Conservation (phyloP, 2,329 filamentous ascomycete species). For the Aspergillus terreus region DNA sequence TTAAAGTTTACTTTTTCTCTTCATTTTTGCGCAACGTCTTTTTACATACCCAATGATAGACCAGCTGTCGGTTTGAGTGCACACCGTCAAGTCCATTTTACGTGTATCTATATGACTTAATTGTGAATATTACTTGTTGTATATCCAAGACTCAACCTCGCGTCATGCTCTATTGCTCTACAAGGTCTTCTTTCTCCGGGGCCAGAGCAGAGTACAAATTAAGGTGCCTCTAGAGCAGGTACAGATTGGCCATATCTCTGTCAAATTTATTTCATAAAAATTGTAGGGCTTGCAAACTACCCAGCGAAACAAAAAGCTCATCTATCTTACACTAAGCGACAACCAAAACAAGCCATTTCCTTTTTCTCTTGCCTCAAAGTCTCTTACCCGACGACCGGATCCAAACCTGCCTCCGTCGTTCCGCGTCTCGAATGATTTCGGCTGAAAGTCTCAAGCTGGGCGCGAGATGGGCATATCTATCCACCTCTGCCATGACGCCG, state of each 20-base stretch:
- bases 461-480: slow-evolving; percentile 69
- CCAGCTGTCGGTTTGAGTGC: background rate
- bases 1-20: slow-evolving; percentile 23
- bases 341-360: background rate
- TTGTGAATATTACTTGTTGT: background rate
- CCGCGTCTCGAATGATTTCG: slow-evolving; percentile 77
- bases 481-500: slow-evolving; percentile 71
- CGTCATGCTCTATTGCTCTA: no score
- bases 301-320: no score
- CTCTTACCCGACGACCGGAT: slow-evolving; percentile 17
- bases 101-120: background rate
- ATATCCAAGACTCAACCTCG: background rate
- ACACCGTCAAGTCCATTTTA: background rate
- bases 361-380: background rate
- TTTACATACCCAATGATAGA: background rate
- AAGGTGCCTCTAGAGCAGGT: no score
- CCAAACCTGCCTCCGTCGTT: slow-evolving; percentile 60
- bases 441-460: slow-evolving; percentile 72
- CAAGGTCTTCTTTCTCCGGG: no score
- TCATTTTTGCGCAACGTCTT: background rate
- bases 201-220: no score
- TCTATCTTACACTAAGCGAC: background rate
- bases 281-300: no score
- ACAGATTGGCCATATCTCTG: no score
- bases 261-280: no score